phyloP scores from a whole-genome alignment of 2,329 filamentous ascomycete genomes.

The Phoma herbarum region DNA sequence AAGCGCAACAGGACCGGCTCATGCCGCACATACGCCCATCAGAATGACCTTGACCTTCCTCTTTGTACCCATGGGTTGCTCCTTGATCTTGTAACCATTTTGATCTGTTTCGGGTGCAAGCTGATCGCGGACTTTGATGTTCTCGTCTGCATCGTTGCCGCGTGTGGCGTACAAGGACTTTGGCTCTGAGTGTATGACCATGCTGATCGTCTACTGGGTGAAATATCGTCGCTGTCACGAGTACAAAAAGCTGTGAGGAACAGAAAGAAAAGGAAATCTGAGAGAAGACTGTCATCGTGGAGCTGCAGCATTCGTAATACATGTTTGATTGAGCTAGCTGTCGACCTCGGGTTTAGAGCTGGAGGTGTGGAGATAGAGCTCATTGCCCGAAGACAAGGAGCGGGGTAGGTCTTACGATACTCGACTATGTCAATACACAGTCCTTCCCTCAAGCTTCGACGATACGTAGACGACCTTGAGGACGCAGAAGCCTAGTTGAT shows the following conservation, averaged over 20 bases:
- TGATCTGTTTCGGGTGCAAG: conserved; percentile 50
- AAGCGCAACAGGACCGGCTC: too few relatives aligned
- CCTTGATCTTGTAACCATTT: conserved; percentile 54
- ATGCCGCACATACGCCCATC: conserved; percentile 49
- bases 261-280: background rate
- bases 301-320: background rate
- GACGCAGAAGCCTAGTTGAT: background rate
- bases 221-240: background rate
- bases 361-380: conserved; percentile 12
- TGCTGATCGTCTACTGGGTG: background rate
- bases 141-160: conserved; percentile 38
- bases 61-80: conserved; percentile 56
- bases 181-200: conserved; percentile 34
- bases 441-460: background rate
- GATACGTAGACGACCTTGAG: background rate
- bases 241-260: background rate
- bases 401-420: conserved; percentile 12
- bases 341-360: conserved; percentile 20
- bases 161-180: conserved; percentile 27
- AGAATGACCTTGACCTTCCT: conserved; percentile 52
- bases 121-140: conserved; percentile 38
- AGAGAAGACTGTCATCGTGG: background rate
- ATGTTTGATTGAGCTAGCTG: conserved; percentile 8
- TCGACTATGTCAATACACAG: background rate
- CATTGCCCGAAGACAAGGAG: conserved; percentile 3